Evolutionary conservation across 2,329 filamentous ascomycete species (phyloP).

Genomic region (Alternaria brassicicola): DNA sequence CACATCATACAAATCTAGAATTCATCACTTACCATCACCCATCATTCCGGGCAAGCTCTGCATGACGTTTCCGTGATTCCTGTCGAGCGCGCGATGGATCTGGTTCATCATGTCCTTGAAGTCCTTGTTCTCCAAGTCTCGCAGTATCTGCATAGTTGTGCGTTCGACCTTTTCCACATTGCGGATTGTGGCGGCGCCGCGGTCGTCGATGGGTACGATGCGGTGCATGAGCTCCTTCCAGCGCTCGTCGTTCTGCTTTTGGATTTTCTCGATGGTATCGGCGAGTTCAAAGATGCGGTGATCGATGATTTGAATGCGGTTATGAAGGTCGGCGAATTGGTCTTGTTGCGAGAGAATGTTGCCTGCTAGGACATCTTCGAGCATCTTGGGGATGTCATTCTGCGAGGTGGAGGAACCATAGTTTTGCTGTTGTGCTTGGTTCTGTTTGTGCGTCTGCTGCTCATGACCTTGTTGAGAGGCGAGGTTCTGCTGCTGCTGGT

Average conservation of each 20-base stretch:
- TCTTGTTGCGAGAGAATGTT: conserved; percentile 54
- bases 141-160: conserved; percentile 57
- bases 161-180: conserved; percentile 62
- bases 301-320: conserved; percentile 75
- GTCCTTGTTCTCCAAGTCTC: conserved; percentile 63
- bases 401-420: conserved; percentile 26
- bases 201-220: conserved; percentile 41
- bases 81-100: conserved; percentile 60
- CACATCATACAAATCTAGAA: not conserved
- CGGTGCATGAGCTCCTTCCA: conserved; percentile 59
- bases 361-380: conserved; percentile 53
- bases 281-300: conserved; percentile 71
- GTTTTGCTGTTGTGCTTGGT: conserved; percentile 30
- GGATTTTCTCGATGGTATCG: conserved; percentile 60
- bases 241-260: conserved; percentile 61
- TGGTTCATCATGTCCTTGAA: conserved; percentile 61
- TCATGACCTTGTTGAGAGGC: conserved; percentile 39
- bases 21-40: conserved; percentile 53
- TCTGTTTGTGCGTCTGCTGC: conserved; percentile 25
- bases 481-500: conserved; percentile 29
- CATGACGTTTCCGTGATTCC: conserved; percentile 59
- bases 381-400: conserved; percentile 44
- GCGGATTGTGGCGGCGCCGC: conserved; percentile 49
- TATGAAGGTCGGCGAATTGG: conserved; percentile 85
- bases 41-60: conserved; percentile 59